Evolutionary conservation across 208 protist genomes (phyloP), one percentile per base, ranked within the genome.

Genomic region (Porcisia deanei): DNA sequence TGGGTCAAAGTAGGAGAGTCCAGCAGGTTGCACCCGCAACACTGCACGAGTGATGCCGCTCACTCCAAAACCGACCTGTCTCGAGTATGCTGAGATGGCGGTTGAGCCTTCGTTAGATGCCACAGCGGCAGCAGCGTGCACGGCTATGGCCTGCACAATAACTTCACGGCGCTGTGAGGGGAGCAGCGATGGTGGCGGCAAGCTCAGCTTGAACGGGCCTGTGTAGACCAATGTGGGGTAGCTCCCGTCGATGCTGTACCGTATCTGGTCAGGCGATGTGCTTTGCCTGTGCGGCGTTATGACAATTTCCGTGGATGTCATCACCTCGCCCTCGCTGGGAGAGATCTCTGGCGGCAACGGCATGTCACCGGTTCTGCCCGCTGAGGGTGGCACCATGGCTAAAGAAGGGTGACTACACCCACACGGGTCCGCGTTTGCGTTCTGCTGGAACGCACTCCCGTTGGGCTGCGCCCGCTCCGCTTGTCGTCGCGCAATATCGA

Each of bases 231-330:
- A 49, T n/a, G 75, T 92, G 14, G 92, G 92, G 60, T 88, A 87
- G 63, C 83, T 88, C 54, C 92, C 92, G 49, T 96, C 92, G 16
- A 90, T 77, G 77, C 92, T 96, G 86, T 94, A 96, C 53, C 89
- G 89, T 18, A 96, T 82, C 79, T 94, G 87, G 73, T 92, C 87
- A 5, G 81, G 74, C 14, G 83, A 79, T 20, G 68, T 75, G 76
- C 85, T 91, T 12, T 77, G 72, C 53, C 83, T 80, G 65, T 88
- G 77, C 3, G 85, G 89, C 18, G 87, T 73, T 37, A 96, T 90
- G 61, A 83, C 70, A 58, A 96, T 93, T 49, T 82, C 80, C 20
- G 90, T 96, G 12, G 84, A 86, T 1, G 84, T 93, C 55, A 87
- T 96, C 37, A 96, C 90, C 53, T 90, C 86, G 34, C 92, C 92